Base-by-base conservation (phyloP, 805 yeast genomes). In the Blastobotrys parvus region DNA sequence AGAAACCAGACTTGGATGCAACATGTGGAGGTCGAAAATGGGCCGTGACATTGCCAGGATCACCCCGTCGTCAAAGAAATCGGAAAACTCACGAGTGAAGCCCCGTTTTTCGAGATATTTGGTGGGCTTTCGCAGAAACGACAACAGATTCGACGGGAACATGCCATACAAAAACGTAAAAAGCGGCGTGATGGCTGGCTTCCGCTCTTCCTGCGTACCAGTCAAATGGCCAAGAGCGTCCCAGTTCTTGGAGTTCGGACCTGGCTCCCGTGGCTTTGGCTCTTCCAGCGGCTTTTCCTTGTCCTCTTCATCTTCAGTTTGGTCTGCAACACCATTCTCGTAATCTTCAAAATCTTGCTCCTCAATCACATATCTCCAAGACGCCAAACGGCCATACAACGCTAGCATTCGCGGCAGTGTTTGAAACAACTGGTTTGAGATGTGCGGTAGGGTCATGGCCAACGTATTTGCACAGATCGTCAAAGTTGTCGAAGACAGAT, bases 161-260 rank as follows among this genome's bases (percentile, higher is more conserved):
- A 78, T 55, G 0, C 81, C 84, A 49, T 80, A 80, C 1, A 79
- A 53, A 20, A 75, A 58, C 1, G 75, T 68, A 41, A 68, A 68
- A n/a, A 75, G 54, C 35, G 68, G 60, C 39, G 56, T 58, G 35
- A 61, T 46, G 39, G 64, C 52, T 11, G 65, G 60, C 21, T 29
- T 47, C 29, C 47, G 42, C 10, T 46, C 41, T 42, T 41, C 46
- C 38, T 52, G 20, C 33, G 46, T 10, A 19, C 41, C 33, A 23
- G 38, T 38, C 7, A 38, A 38, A 34, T 37, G 50, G 33, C 13
- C 47, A 34, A 44, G 53, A 41, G 23, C 53, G 56, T 18, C 51
- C 51, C 69, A 66, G 54, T 19, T 18, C 16, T 29, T 23, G 5
- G 19, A 19, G n/a, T 31, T 20, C 15, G 31, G 19, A 4, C 27